A percentile compares a stretch with the other conserved stretches of the same genome.
Evolutionary conservation across 306 rosid species (phyloP).

Genomic region (Cucumis hystrix): DNA sequence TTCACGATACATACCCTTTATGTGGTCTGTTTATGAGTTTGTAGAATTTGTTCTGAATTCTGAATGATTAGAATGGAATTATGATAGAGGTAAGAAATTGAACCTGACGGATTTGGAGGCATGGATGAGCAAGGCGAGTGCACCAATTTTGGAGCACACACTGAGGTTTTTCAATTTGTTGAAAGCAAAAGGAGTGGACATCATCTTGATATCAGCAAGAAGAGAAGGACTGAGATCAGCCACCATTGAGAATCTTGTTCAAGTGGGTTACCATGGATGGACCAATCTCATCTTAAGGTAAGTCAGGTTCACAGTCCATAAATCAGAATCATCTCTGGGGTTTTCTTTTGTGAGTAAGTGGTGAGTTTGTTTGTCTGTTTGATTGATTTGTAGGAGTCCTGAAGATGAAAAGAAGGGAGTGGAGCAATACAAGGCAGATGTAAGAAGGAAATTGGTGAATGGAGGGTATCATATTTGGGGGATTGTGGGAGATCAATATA

Average conservation of each 20-base stretch:
- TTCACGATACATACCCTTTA: too few relatives aligned
- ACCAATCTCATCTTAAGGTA: constrained; percentile 39
- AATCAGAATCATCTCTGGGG: neutral
- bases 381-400: constrained; percentile 9
- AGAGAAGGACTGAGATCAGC: constrained; percentile 52
- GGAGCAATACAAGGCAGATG: constrained; percentile 26
- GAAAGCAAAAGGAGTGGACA: constrained; percentile 40
- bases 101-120: constrained; percentile 42
- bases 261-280: constrained; percentile 54
- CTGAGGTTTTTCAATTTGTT: constrained; percentile 39
- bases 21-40: neutral
- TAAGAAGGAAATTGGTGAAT: constrained; percentile 14
- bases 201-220: constrained; percentile 46
- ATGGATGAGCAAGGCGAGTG: constrained; percentile 43
- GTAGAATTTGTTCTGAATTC: neutral
- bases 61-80: neutral
- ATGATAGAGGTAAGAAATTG: constrained; percentile 34
- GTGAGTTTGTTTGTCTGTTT: neutral
- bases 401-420: constrained; percentile 22
- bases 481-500: constrained; percentile 26
- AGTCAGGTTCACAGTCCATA: neutral
- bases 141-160: constrained; percentile 45
- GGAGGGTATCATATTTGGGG: constrained; percentile 33
- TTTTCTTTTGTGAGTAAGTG: neutral
- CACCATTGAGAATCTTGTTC: constrained; percentile 47